phyloP scores from a whole-genome alignment of 2,329 filamentous ascomycete species.

The Sordariomycetes sp. region DNA sequence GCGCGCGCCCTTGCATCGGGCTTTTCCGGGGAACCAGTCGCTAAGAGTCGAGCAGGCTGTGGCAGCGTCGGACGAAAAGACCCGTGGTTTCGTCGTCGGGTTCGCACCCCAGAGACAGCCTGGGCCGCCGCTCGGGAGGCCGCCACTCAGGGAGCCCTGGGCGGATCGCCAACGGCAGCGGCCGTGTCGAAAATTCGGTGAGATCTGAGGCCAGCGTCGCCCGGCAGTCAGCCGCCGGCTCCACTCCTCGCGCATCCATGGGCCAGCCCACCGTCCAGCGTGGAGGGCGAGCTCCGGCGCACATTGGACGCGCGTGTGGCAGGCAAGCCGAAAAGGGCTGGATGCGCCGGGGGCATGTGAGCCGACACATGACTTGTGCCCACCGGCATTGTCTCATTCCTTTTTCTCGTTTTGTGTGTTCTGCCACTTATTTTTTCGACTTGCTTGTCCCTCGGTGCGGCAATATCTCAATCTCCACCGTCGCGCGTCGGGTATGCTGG shows the following conservation, averaged over 20 bases:
- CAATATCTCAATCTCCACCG: no score
- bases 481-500: background rate
- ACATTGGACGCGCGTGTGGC: background rate
- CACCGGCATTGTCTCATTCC: background rate
- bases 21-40: background rate
- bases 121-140: background rate
- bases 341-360: conserved; percentile 1
- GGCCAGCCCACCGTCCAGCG: background rate
- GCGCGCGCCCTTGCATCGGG: background rate
- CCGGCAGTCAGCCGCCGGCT: background rate
- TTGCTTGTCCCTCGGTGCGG: background rate
- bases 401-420: background rate
- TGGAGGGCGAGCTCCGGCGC: conserved; percentile 2
- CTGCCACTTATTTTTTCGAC: background rate
- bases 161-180: background rate
- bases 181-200: background rate
- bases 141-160: background rate
- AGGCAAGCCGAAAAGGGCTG: background rate
- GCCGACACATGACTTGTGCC: conserved; percentile 1
- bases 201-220: background rate
- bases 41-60: background rate
- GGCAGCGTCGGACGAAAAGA: background rate
- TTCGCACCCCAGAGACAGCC: no score
- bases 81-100: background rate
- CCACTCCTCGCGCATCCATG: background rate